Evolutionary conservation across 352 stramenopile species (phyloP), one percentile per base, ranked within the genome.

Genomic region (Globisporangium megalacanthum): DNA sequence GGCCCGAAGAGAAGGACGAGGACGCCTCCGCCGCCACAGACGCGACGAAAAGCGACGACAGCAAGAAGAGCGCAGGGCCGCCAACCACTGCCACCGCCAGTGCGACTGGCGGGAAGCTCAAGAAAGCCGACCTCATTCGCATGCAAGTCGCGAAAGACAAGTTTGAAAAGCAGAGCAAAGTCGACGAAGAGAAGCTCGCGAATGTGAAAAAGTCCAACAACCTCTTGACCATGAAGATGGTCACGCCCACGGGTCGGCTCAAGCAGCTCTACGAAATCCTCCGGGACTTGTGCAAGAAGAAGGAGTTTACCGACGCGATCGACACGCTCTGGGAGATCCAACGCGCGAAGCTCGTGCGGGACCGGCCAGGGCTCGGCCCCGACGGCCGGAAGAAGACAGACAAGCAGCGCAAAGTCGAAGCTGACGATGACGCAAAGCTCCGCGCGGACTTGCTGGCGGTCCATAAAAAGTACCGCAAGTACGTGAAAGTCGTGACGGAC

Each of bases 321-420:
- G 84, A 94, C 62, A 94, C 84, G 57, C 73, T 94, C 6, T 94
- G 82, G 82, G 84, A 94, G 70, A 94, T 94, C 61, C 84, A 94
- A 54, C 79, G 82, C 57, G 79, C 73, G 11, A 80, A 92, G 60
- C 58, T 92, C 11, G 50, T 85, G 39, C 73, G 72, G 1, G 68
- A 76, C 31, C 77, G 79, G 46, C 64, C 75, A 0, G 46, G 53
- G 14, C 17, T 76, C 1, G 70, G 72, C 17, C 50, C 54, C 1
- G 71, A 86, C 31, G 65, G 66, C 39, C 73, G 72, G 19, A 90
- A 89, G 60, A 88, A 88, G 54, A 63, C 74, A 42, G 83, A 89
- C 25, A 88, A 91, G 63, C 72, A 75, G 54, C 65, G 62, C 53
- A 89, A 86, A 61, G 80, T 80, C 49, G 81, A 92, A 49, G 78